Evolutionary conservation across 306 rosid species (phyloP).

Genomic region (Gillenia trifoliata): DNA sequence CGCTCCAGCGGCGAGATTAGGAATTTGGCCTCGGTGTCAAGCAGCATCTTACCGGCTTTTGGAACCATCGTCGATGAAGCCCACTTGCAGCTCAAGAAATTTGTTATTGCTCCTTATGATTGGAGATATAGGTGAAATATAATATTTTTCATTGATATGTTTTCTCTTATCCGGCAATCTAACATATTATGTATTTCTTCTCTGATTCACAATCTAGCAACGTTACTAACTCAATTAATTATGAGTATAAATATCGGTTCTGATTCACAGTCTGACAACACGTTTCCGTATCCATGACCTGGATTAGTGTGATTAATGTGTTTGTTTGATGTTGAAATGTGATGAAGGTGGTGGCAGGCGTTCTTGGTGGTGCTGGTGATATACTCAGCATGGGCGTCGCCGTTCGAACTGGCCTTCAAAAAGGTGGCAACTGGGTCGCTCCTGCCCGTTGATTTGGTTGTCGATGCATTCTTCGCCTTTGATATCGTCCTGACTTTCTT

Average conservation of each 20-base stretch:
- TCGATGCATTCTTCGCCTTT: conserved; percentile 66
- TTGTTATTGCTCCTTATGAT: conserved; percentile 58
- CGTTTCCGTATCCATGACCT: neutral
- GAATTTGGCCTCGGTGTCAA: conserved; percentile 62
- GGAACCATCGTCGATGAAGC: conserved; percentile 48
- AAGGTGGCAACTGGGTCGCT: conserved; percentile 41
- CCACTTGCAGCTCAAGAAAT: conserved; percentile 43
- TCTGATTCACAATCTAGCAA: neutral
- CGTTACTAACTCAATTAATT: fast-evolving
- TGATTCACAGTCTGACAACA: neutral
- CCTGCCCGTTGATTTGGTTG: conserved; percentile 51
- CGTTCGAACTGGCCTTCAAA: conserved; percentile 76
- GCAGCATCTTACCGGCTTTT: conserved; percentile 70
- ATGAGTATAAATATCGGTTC: neutral
- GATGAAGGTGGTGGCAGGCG: conserved; percentile 72
- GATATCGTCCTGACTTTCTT: conserved; percentile 74
- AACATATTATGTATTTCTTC: neutral
- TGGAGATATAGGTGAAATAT: conserved; percentile 53
- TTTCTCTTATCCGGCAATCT: neutral
- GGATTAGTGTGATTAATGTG: neutral
- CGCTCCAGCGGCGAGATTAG: conserved; percentile 46
- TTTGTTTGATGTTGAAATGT: neutral
- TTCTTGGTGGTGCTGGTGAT: conserved; percentile 62
- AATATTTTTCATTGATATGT: too few species aligned
- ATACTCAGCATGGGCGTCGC: conserved; percentile 89